These are phyloP conservation scores for Hypoxylon crocopeplum DNA, from an alignment of 495 filamentous ascomycete genomes.

Conservation along the genomic window DNA sequence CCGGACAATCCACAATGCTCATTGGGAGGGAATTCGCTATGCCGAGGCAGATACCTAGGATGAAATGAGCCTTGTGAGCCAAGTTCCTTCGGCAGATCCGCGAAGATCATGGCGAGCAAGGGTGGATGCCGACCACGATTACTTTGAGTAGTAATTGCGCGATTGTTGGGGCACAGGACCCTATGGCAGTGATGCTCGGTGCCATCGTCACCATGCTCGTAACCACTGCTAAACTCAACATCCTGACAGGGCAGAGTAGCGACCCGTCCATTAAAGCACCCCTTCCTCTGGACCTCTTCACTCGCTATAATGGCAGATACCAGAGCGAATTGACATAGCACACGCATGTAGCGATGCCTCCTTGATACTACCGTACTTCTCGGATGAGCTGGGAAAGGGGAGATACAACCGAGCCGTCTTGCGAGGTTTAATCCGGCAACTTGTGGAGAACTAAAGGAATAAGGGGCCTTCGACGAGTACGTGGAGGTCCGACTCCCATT, in stretches of 20 bases:
- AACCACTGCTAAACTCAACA: neutral
- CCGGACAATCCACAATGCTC: neutral
- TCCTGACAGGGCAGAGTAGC: neutral
- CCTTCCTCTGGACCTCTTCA: neutral
- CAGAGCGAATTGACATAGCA: neutral
- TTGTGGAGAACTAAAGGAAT: neutral
- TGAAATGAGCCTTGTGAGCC: neutral
- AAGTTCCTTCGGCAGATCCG: too few species aligned
- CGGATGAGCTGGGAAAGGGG: neutral
- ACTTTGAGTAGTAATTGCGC: neutral
- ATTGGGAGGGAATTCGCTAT: neutral
- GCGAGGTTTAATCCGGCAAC: neutral
- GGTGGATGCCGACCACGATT: conserved; percentile 4
- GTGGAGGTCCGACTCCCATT: too few species aligned
- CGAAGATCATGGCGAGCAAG: conserved; percentile 4
- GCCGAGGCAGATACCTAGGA: conserved; percentile 1
- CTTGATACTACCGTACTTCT: neutral
- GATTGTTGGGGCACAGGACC: too few species aligned
- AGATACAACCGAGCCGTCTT: neutral
- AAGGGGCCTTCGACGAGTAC: too few species aligned
- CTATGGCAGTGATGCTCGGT: neutral
- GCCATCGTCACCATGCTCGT: neutral
- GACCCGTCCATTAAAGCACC: neutral
- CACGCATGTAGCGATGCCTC: neutral
- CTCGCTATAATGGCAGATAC: neutral